Percentiles rank a stretch among this genome's conserved stretches.
phyloP scores from a whole-genome alignment of 345 rosid species.

The Dimocarpus longan region DNA sequence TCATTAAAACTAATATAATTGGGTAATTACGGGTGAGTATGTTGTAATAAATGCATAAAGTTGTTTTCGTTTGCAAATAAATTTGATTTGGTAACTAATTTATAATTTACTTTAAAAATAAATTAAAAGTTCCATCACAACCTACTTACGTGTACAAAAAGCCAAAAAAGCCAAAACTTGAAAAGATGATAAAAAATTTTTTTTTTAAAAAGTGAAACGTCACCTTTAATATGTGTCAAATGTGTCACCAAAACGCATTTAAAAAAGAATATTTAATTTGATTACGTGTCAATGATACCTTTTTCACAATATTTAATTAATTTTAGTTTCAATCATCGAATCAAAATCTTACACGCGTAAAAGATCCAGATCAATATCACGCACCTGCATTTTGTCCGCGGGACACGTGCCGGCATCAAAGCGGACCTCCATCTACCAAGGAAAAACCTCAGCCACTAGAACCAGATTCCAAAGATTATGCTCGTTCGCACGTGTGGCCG shows the following conservation, averaged over 20 bases:
- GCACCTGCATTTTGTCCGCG: neutral
- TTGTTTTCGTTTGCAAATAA: too few species aligned
- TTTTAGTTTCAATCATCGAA: neutral
- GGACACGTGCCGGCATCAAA: slow-evolving; percentile 12
- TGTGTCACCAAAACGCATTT: neutral
- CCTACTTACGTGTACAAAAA: neutral
- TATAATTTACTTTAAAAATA: too few species aligned
- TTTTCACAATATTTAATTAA: slow-evolving; percentile 6
- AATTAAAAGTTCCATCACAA: neutral
- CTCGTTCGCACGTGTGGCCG: slow-evolving; percentile 9
- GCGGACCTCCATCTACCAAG: neutral
- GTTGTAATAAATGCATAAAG: too few species aligned
- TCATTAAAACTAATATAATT: too few species aligned
- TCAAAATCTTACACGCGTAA: slow-evolving; percentile 12
- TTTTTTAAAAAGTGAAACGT: neutral
- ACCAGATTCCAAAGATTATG: slow-evolving; percentile 1
- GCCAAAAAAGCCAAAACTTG: neutral
- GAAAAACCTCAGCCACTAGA: slow-evolving; percentile 31
- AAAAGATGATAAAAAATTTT: neutral
- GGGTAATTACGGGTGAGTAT: too few species aligned
- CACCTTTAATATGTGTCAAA: slow-evolving; percentile 8
- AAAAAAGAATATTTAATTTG: neutral
- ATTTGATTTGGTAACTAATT: too few species aligned
- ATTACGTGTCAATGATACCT: slow-evolving; percentile 6
- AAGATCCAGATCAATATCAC: neutral